phyloP scores from a whole-genome alignment of 2,329 filamentous ascomycete species.

The Ceratocystis colombiana region DNA sequence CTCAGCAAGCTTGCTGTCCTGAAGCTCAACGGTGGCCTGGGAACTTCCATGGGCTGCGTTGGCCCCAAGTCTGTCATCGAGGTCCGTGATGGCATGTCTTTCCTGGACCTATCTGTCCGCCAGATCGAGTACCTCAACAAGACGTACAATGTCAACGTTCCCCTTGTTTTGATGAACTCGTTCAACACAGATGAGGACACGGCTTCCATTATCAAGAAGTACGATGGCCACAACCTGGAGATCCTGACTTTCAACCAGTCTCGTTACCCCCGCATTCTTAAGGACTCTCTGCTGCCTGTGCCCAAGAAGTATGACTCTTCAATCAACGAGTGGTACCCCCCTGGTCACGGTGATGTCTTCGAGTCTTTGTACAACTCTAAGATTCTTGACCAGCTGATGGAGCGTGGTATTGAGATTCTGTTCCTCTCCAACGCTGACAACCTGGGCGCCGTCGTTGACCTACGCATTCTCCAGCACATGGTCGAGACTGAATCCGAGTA shows the following conservation, averaged over 20 bases:
- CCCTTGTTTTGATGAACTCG: slow-evolving; percentile 99
- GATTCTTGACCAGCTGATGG: slow-evolving; percentile 90
- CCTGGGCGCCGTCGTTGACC: slow-evolving; percentile 91
- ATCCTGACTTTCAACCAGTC: slow-evolving; percentile 99
- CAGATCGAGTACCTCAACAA: slow-evolving; percentile 99
- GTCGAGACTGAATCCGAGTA: slow-evolving; percentile 94
- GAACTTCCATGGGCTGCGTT: slow-evolving; percentile 99
- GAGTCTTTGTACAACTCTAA: slow-evolving; percentile 99
- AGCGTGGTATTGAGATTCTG: slow-evolving; percentile 91
- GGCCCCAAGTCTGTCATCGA: slow-evolving; percentile 99
- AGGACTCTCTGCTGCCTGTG: slow-evolving; percentile 93
- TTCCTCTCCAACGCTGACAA: slow-evolving; percentile 99
- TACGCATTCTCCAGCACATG: slow-evolving; percentile 99
- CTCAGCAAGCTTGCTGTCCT: slow-evolving; percentile 95
- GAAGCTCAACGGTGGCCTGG: slow-evolving; percentile 98
- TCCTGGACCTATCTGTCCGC: slow-evolving; percentile 94
- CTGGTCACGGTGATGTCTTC: slow-evolving; percentile 98
- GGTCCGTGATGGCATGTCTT: slow-evolving; percentile 99
- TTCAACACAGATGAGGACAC: slow-evolving; percentile 99
- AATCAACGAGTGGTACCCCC: slow-evolving; percentile 96
- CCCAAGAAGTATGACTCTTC: slow-evolving; percentile 80
- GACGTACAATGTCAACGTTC: slow-evolving; percentile 93
- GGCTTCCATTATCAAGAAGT: slow-evolving; percentile 99
- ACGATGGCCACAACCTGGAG: slow-evolving; percentile 98
- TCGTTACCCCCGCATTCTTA: slow-evolving; percentile 91